Conservation (phyloP, 352 stramenopile genomes). For the Phytophthora lateralis region DNA sequence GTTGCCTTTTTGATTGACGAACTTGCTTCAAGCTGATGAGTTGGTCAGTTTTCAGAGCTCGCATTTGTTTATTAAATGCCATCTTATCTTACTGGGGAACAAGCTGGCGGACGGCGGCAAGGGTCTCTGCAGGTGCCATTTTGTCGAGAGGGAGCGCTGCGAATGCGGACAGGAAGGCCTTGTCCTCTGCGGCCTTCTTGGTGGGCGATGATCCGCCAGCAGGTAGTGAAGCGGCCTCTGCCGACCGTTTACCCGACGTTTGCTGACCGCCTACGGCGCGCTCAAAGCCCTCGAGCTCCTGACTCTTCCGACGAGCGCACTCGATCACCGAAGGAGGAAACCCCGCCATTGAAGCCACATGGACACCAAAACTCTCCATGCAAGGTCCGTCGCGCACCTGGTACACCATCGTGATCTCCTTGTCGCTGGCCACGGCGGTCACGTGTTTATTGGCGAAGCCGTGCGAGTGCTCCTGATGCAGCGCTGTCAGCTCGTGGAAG, state of each 20-base stretch:
- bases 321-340: constrained; percentile 94
- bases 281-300: constrained; percentile 92
- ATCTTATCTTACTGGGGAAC: constrained; percentile 22
- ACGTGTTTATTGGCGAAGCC: constrained; percentile 97
- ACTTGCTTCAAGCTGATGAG: neutral
- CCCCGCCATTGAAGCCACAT: constrained; percentile 97
- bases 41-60: no score
- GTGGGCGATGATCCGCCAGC: constrained; percentile 13
- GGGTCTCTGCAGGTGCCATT: constrained; percentile 49
- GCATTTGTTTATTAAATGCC: no score
- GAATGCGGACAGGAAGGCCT: constrained; percentile 57
- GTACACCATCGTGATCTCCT: constrained; percentile 92
- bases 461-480: constrained; percentile 75
- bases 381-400: constrained; percentile 94
- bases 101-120: constrained; percentile 43
- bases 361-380: constrained; percentile 98
- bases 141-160: constrained; percentile 71
- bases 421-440: constrained; percentile 84
- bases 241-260: constrained; percentile 21
- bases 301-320: constrained; percentile 94
- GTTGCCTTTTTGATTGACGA: constrained; percentile 5
- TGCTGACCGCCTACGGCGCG: constrained; percentile 37
- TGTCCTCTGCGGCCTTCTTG: constrained; percentile 49
- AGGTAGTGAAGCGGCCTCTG: constrained; percentile 15
- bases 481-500: constrained; percentile 98